phyloP scores from a whole-genome alignment of 2,329 filamentous ascomycete species.

The Pseudogymnoascus sp. region DNA sequence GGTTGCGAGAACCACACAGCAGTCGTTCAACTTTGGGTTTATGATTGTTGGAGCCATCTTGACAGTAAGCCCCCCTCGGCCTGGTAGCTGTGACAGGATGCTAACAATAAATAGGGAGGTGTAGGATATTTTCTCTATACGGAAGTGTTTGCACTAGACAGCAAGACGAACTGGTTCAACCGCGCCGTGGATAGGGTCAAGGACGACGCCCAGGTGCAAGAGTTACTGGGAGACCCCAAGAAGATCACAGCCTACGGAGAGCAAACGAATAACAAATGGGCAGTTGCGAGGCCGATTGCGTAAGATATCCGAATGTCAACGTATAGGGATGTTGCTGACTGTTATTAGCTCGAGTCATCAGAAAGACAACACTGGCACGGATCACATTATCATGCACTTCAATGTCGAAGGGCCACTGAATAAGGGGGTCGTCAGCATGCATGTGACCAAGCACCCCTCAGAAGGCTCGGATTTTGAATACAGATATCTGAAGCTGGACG shows the following conservation, averaged over 20 bases:
- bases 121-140: constrained; percentile 71
- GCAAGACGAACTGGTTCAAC: constrained; percentile 83
- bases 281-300: constrained; percentile 54
- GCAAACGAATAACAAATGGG: constrained; percentile 73
- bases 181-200: constrained; percentile 74
- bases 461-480: constrained; percentile 72
- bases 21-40: constrained; percentile 79
- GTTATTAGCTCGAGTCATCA: constrained; percentile 51
- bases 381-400: constrained; percentile 81
- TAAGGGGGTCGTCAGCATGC: constrained; percentile 64
- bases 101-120: constrained; percentile 46
- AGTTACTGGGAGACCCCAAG: constrained; percentile 64
- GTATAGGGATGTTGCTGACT: constrained; percentile 24
- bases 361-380: constrained; percentile 65
- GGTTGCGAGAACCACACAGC: constrained; percentile 75
- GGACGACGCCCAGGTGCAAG: constrained; percentile 59
- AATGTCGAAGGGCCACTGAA: constrained; percentile 73
- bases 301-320: constrained; percentile 28
- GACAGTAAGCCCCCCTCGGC: constrained; percentile 48
- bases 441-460: constrained; percentile 62
- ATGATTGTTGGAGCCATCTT: constrained; percentile 66
- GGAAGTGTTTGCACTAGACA: constrained; percentile 77
- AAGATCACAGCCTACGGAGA: constrained; percentile 79
- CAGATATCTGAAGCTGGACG: constrained; percentile 70
- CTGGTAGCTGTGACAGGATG: not conserved